A percentile compares a stretch with the other conserved stretches of the same genome.
Conservation (phyloP, 2,329 filamentous ascomycete genomes). For the Fusarium liriodendri region DNA sequence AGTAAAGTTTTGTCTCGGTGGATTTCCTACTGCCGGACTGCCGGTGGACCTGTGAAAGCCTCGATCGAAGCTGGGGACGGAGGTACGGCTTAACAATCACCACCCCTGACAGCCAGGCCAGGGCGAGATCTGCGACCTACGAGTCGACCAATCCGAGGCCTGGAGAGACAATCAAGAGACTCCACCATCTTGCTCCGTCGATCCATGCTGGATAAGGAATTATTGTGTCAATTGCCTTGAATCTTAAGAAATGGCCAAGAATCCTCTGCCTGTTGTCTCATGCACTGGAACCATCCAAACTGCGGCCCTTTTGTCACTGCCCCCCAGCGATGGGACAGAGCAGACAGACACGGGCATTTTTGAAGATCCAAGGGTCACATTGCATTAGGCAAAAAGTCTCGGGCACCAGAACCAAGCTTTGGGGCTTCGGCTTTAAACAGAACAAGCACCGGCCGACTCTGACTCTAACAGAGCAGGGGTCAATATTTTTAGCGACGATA, state of each 20-base stretch:
- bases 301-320: neutral
- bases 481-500: neutral
- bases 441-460: neutral
- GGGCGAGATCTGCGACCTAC: neutral
- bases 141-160: neutral
- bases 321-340: neutral
- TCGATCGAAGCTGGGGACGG: neutral
- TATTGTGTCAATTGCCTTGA: neutral
- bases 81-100: neutral
- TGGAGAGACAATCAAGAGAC: neutral
- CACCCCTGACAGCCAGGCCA: neutral
- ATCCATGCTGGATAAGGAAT: neutral
- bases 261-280: neutral
- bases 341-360: neutral
- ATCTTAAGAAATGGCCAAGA: neutral
- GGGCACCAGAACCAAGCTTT: neutral
- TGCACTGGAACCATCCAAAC: neutral
- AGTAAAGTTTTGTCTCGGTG: neutral
- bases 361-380: neutral
- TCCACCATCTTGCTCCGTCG: neutral
- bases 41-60: neutral
- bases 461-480: neutral
- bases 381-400: neutral
- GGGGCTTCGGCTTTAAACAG: neutral
- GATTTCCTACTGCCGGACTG: neutral